Percentiles rank a stretch among this genome's conserved stretches.
Conservation (phyloP, 1,284 basidiomycete species). For the Hemileia vastatrix region DNA sequence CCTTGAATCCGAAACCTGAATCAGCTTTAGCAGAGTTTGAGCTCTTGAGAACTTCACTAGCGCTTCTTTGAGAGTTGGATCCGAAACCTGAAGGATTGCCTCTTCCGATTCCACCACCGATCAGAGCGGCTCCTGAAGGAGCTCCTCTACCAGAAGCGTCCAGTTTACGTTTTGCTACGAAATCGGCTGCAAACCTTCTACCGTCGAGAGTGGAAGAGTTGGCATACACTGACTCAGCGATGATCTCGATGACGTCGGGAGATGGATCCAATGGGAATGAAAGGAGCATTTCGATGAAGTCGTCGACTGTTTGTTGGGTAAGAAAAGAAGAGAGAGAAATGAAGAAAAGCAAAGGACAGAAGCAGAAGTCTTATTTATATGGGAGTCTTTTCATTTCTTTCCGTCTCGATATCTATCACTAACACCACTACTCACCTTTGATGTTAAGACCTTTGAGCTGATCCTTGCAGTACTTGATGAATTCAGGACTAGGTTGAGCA, state of each 20-base stretch:
- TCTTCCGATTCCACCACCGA: neutral
- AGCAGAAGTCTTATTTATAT: neutral
- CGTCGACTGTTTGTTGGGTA: slow-evolving; percentile 58
- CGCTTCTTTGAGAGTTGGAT: slow-evolving; percentile 16
- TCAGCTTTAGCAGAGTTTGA: slow-evolving; percentile 11
- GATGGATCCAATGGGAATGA: slow-evolving; percentile 83
- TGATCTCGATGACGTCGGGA: slow-evolving; percentile 66
- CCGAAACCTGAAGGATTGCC: neutral
- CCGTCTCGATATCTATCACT: slow-evolving; percentile 15
- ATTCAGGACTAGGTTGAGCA: slow-evolving; percentile 57
- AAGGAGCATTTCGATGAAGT: slow-evolving; percentile 71
- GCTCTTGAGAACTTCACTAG: slow-evolving; percentile 13
- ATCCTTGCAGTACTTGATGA: slow-evolving; percentile 81
- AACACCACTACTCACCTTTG: slow-evolving; percentile 54
- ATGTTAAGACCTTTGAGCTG: slow-evolving; percentile 78
- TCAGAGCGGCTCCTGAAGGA: neutral
- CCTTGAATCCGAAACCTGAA: slow-evolving; percentile 30
- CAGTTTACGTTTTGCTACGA: slow-evolving; percentile 67
- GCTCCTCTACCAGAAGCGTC: slow-evolving; percentile 33
- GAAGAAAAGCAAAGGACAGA: slow-evolving; percentile 12
- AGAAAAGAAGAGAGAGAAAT: neutral
- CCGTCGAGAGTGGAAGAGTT: slow-evolving; percentile 90
- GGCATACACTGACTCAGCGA: slow-evolving; percentile 82
- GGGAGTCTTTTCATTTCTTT: too few relatives aligned
- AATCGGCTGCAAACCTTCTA: slow-evolving; percentile 82